Conservation (phyloP, 1,284 basidiomycete species). For the Melampsora larici-populina region DNA sequence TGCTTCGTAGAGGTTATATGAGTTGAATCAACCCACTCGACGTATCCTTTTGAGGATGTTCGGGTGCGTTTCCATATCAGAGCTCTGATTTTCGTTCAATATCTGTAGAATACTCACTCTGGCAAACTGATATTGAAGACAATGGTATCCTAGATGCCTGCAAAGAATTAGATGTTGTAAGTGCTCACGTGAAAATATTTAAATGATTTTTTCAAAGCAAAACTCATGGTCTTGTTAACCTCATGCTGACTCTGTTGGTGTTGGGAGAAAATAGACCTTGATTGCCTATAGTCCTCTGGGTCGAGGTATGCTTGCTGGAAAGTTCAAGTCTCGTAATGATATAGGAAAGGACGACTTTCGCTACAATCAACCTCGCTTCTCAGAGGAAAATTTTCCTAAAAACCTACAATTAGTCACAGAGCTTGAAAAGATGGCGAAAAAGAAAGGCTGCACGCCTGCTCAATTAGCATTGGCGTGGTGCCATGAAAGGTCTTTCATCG, state of each 20-base stretch:
- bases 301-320: conserved; percentile 54
- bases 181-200: conserved; percentile 54
- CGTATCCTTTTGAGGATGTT: too few relatives aligned
- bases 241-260: neutral
- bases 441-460: conserved; percentile 53
- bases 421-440: conserved; percentile 48
- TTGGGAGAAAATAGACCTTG: neutral
- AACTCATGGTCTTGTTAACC: neutral
- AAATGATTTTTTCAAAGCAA: neutral
- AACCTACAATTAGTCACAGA: conserved; percentile 57
- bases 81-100: too few relatives aligned
- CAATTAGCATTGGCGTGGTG: conserved; percentile 58
- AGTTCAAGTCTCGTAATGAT: conserved; percentile 48
- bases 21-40: too few relatives aligned
- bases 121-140: conserved; percentile 52
- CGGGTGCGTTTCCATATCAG: too few relatives aligned
- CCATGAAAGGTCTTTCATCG: conserved; percentile 50
- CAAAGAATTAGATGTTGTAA: conserved; percentile 53
- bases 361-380: conserved; percentile 51
- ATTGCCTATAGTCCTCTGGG: conserved; percentile 52
- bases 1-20: too few relatives aligned
- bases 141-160: conserved; percentile 55
- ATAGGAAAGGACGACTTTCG: conserved; percentile 52
- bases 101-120: neutral
- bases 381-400: conserved; percentile 52